Evolutionary conservation across 2,329 filamentous ascomycete genomes (phyloP), one percentile per base, ranked within the genome.

Genomic region (Rhynchosporium agropyri): DNA sequence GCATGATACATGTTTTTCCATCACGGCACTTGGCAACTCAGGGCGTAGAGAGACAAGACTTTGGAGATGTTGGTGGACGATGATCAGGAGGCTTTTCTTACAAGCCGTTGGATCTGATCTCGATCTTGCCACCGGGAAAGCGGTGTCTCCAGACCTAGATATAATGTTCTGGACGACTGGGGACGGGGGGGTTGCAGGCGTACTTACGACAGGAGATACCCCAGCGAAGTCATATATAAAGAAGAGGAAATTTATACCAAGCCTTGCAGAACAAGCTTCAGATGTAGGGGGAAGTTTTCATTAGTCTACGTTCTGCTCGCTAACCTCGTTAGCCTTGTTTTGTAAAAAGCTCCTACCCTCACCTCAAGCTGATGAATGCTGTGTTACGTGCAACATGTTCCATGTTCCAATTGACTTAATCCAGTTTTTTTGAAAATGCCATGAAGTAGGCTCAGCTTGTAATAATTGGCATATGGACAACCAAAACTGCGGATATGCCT

Each of bases 131-230:
- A 15, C 9, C 29, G 31, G 12, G 2, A 12, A 8, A 3, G 53
- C 20, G 40, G 26, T 38, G 53, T 45, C 31, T 12, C 9, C 33
- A 13, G 38, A 56, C 20, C 53, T 31, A 26, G 13, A 26, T n/a
- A 55, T 55, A 9, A 13, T 7, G 29, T 56, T 31, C 43, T 56
- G 38, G 53, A 33, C n/a, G 36, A 15, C n/a, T 55, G 36, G 29
- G 13, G 53, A 43, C 20, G 20, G 7, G 26, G 43, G 43, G 31
- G 20, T 12, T 13, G 36, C 13, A 43, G 53, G 53, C 53, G 40
- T 45, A 20, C 38, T 43, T 38, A 13, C 26, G 29, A 40, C 42
- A 43, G 28, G 53, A 45, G 43, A 56, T 56, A 56, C 53, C 53
- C 53, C 10, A 28, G 5, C 33, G 9, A 6, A 10, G 31, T 31